Base-by-base conservation (phyloP, 257 asterid genomes). In the Capsicum pubescens region DNA sequence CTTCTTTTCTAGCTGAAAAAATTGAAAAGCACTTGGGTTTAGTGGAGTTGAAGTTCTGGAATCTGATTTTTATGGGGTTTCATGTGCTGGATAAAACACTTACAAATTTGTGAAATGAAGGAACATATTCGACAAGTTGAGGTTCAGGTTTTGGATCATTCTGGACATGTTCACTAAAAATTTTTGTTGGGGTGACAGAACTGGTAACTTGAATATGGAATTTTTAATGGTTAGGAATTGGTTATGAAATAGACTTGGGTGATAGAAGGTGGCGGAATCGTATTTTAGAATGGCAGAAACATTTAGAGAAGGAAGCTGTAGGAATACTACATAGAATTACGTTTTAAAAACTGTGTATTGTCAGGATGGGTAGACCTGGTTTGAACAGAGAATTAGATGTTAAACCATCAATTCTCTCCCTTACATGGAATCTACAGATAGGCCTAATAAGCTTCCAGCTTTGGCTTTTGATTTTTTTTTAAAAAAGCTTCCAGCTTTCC, bases 41-140 rank as follows among this genome's bases (percentile, higher is more conserved):
- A 72, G 80, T 50, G 39, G 60, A 59, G 17, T 12, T 19, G 39
- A 72, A 72, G 79, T 72, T 72, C 59, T 72, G 80, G 77, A 72
- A 48, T 72, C 48, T 72, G 80, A 39, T 72, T 72, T n/a, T 42
- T 26, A 26, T 39, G 50, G 52, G 32, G 26, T 68, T 68, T 11
- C 59, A 48, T 48, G 12, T 48, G 60, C 60, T 48, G 80, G 44
- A 19, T 72, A 48, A n/a, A 44, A n/a, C n/a, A 72, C 59, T 11
- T n/a, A 19, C 58, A n/a, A 72, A 44, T 10, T 46, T 71, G 80
- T 46, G 80, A 48, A 72, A 72, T 3, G 36, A 48, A 72, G 59
- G 42, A n/a, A 48, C 80, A 10, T 48, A 21, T 48, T 48, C n/a
- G 2, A 46, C 80, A n/a, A 72, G 10, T 72, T 48, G 32, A 10